Base-by-base conservation (phyloP, 805 yeast species). In the Ogataea methylovora region DNA sequence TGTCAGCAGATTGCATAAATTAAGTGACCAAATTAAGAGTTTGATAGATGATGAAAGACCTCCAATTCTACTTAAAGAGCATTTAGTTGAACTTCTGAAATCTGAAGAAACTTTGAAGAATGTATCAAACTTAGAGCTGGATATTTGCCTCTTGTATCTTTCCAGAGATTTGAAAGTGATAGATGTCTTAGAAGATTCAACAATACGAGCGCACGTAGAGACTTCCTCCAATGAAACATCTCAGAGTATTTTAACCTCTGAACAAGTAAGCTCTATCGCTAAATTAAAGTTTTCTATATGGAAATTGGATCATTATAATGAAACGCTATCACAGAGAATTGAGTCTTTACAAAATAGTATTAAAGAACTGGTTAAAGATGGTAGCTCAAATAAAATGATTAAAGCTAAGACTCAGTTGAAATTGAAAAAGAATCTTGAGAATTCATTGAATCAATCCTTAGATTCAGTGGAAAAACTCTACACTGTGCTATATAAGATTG, bases 281-380 rank as follows among this genome's bases (percentile, higher is more conserved):
- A 47, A 47, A n/a, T 37, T 55, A 29, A 54, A 51, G 20, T 54
- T 41, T 29, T 34, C 57, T 9, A 52, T 55, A 7, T 48, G 43
- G 35, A 34, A 38, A 23, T 30, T 55, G 8, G 29, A 41, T 8
- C 31, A 37, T 11, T 44, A 45, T 32, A 44, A 45, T 32, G 41
- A 43, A 10, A 34, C n/a, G n/a, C n/a, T n/a, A n/a, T n/a, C n/a
- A n/a, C n/a, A n/a, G n/a, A n/a, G n/a, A n/a, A n/a, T n/a, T n/a
- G n/a, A n/a, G n/a, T n/a, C n/a, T n/a, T n/a, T n/a, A n/a, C n/a
- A n/a, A n/a, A 13, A 14, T 12, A 14, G 14, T 12, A 17, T 9
- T 5, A 27, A 15, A 17, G 12, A 18, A 14, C 14, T 27, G 4
- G 15, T 12, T 14, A 14, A 15, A 14, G 21, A 11, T 15, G 12